phyloP scores from a whole-genome alignment of 352 stramenopile species.

The Phytophthora vignae region DNA sequence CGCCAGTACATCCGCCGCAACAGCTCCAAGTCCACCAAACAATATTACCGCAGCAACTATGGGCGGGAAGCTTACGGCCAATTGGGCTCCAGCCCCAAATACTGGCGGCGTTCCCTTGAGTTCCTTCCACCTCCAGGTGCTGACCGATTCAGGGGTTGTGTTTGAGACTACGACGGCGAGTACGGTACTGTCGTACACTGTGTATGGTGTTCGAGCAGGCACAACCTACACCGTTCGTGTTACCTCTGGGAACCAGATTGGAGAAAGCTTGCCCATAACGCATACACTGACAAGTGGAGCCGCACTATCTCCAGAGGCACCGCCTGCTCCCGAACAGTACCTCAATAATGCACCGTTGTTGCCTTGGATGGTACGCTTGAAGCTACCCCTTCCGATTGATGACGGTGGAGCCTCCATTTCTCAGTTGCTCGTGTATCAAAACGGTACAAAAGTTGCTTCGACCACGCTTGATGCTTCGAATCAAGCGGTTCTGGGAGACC shows the following conservation, averaged over 20 bases:
- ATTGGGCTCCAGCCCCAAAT: conserved; percentile 44
- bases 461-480: conserved; percentile 12
- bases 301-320: conserved; percentile 34
- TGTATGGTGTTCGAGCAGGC: conserved; percentile 36
- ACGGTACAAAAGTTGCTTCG: conserved; percentile 39
- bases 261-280: conserved; percentile 3
- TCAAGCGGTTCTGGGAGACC: conserved; percentile 19
- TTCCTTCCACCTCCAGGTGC: conserved; percentile 30
- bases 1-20: conserved; percentile 34
- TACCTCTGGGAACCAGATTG: conserved; percentile 38
- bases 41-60: conserved; percentile 15
- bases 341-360: conserved; percentile 22
- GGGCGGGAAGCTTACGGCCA: conserved; percentile 42
- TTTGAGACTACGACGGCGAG: conserved; percentile 10
- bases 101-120: conserved; percentile 49
- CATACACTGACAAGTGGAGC: conserved; percentile 35
- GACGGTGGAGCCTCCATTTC: conserved; percentile 50
- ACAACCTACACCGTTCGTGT: conserved; percentile 44
- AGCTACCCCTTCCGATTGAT: conserved; percentile 48
- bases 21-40: conserved; percentile 26
- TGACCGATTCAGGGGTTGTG: background rate
- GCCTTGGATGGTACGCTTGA: conserved; percentile 43
- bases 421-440: conserved; percentile 49
- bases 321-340: conserved; percentile 32
- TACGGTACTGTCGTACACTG: conserved; percentile 16